Evolutionary conservation across 2,329 filamentous ascomycete genomes (phyloP).

Genomic region (Neonectria punicea): DNA sequence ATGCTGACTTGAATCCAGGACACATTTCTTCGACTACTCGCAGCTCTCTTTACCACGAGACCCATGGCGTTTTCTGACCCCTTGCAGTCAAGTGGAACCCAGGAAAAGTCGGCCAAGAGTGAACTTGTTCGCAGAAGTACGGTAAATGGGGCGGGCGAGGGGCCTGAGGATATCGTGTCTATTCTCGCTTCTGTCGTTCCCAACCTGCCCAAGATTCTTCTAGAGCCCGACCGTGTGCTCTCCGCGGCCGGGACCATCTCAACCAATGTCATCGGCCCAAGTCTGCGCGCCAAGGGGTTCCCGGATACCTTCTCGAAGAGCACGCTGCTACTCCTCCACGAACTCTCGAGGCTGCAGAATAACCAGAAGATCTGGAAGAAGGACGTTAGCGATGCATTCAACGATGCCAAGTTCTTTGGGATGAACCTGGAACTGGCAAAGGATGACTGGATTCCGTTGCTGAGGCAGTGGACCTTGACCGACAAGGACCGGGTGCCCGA

Average conservation of each 20-base stretch:
- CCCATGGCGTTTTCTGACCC: slow-evolving; percentile 77
- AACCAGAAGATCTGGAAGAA: slow-evolving; percentile 93
- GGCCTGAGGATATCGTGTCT: slow-evolving; percentile 79
- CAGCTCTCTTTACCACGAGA: slow-evolving; percentile 92
- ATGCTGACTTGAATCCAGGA: slow-evolving; percentile 67
- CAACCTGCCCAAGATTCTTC: slow-evolving; percentile 82
- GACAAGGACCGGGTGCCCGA: slow-evolving; percentile 93
- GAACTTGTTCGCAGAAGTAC: slow-evolving; percentile 52
- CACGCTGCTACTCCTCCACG: slow-evolving; percentile 77
- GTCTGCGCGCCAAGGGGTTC: slow-evolving; percentile 85
- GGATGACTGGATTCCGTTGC: slow-evolving; percentile 81
- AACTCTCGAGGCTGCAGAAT: slow-evolving; percentile 80
- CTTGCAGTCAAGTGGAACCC: slow-evolving; percentile 47
- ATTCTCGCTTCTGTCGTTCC: slow-evolving; percentile 84
- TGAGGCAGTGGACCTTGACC: slow-evolving; percentile 84
- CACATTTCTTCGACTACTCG: slow-evolving; percentile 85
- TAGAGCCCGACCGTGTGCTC: slow-evolving; percentile 85
- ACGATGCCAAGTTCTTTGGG: slow-evolving; percentile 87
- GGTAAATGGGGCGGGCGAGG: slow-evolving; percentile 52
- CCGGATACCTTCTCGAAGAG: slow-evolving; percentile 83
- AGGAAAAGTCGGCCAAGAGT: slow-evolving; percentile 52
- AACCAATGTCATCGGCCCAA: slow-evolving; percentile 82
- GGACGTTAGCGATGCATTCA: slow-evolving; percentile 91
- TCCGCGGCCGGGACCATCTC: slow-evolving; percentile 84
- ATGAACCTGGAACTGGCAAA: slow-evolving; percentile 73